Evolutionary conservation across 371 early-diverging fungal species (phyloP).

Genomic region (Syncephalastrum monosporum): DNA sequence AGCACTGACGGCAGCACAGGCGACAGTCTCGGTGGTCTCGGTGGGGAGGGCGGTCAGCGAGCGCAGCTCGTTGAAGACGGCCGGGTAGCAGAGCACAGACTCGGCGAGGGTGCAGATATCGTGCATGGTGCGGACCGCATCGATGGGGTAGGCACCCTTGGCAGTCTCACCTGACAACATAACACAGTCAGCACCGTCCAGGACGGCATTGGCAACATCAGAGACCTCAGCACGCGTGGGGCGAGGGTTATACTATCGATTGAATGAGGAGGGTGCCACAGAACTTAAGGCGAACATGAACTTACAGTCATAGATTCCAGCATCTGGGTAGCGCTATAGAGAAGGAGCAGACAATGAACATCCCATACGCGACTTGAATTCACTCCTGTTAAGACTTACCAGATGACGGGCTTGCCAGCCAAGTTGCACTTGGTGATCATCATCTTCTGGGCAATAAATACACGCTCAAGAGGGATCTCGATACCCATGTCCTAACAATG

Average conservation of each 20-base stretch:
- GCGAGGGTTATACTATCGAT: slow-evolving; percentile 70
- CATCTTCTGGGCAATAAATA: slow-evolving; percentile 95
- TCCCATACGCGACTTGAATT: too few relatives aligned
- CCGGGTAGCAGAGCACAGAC: slow-evolving; percentile 73
- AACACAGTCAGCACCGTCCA: slow-evolving; percentile 97
- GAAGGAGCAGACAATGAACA: neutral
- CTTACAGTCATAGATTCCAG: slow-evolving; percentile 95
- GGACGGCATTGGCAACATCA: slow-evolving; percentile 97
- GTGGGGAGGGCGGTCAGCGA: slow-evolving; percentile 73
- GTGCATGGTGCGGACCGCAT: slow-evolving; percentile 78
- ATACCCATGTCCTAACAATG: slow-evolving; percentile 85
- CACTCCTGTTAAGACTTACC: slow-evolving; percentile 30
- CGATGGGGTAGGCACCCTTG: slow-evolving; percentile 82
- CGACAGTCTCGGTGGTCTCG: slow-evolving; percentile 90
- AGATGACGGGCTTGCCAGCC: slow-evolving; percentile 96
- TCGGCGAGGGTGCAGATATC: slow-evolving; percentile 77
- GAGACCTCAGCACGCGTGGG: slow-evolving; percentile 99
- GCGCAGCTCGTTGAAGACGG: slow-evolving; percentile 81
- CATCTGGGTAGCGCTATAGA: slow-evolving; percentile 96
- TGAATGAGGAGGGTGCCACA: too few relatives aligned
- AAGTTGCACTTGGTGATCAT: slow-evolving; percentile 94
- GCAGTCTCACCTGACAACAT: slow-evolving; percentile 99
- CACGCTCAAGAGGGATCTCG: slow-evolving; percentile 92
- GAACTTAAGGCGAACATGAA: neutral
- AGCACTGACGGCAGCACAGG: slow-evolving; percentile 89